Evolutionary conservation across 2,329 filamentous ascomycete genomes (phyloP), one percentile per base, ranked within the genome.

Genomic region (Fusarium avenaceum): DNA sequence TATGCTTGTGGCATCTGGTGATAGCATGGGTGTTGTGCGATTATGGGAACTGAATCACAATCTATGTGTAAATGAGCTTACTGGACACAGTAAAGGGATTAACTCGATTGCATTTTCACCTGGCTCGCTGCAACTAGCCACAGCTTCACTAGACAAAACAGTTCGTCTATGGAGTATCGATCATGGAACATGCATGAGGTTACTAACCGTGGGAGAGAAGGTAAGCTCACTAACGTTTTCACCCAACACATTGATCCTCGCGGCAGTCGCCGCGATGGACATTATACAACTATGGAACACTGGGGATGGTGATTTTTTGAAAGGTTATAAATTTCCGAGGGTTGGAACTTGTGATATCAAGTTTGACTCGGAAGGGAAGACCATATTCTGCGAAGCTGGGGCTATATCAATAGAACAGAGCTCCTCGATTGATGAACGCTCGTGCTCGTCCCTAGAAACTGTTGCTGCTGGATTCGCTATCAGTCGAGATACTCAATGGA

Each of bases 391-490:
- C 24, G 33, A 50, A 32, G 47, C 47, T 15, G 47, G 33, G n/a
- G 15, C 19, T 3, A 8, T 50, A 8, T 40, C 24, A 2, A 38
- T 50, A 3, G 15, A 50, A 38, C 17, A 14, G 9, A n/a, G 9
- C 2, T 13, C 2, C 7, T 9, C 1, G 5, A 4, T 4, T 7
- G 13, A 13, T 9, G 24, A 24, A 24, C 24, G 6, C 2, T 24
- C 24, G 2, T 24, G 24, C 24, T 20, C 24, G 0, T 17, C 3
- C 2, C 8, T 11, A 6, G 13, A 15, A 3, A n/a, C 24, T 8
- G 13, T 22, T 20, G 33, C 35, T 6, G 4, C 13, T 2, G 47
- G 47, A 4, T 50, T 50, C 11, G 24, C 24, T 3, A 19, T 50
- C 7, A 50, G 17, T 15, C n/a, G 20, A 4, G 47, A 30, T 20